A percentile compares a stretch with the other conserved stretches of the same genome.
Evolutionary conservation across 495 filamentous ascomycete species (phyloP).

Genomic region (Rhypophila decipiens): DNA sequence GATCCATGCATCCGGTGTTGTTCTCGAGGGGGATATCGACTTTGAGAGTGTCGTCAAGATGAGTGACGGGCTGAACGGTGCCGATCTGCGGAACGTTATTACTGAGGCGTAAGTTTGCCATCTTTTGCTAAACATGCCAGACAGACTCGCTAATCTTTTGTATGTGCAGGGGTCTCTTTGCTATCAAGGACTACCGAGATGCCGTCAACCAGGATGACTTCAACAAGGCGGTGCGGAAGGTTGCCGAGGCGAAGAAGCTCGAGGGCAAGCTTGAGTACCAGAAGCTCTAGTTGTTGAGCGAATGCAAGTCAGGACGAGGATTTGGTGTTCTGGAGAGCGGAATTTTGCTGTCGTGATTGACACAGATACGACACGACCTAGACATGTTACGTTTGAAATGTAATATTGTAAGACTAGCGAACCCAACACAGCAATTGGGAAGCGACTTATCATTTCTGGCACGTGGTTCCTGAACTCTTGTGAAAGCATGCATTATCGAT

Average conservation of each 20-base stretch:
- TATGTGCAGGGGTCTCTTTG: constrained; percentile 70
- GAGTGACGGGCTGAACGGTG: constrained; percentile 96
- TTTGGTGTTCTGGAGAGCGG: too few species aligned
- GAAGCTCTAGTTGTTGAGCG: constrained; percentile 94
- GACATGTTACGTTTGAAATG: constrained; percentile 7
- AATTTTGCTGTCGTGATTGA: too few species aligned
- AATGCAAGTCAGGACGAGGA: not conserved
- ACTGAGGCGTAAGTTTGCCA: constrained; percentile 81
- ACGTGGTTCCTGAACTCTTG: too few species aligned
- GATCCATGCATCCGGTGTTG: constrained; percentile 85
- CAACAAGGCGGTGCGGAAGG: constrained; percentile 96
- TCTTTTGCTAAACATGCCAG: constrained; percentile 24
- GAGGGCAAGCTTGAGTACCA: constrained; percentile 97
- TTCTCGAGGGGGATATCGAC: constrained; percentile 92
- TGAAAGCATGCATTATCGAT: too few species aligned
- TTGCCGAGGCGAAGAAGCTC: constrained; percentile 95
- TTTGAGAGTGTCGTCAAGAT: constrained; percentile 99
- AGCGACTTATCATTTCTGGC: too few species aligned
- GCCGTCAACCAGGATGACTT: constrained; percentile 97
- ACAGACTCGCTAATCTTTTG: too few species aligned
- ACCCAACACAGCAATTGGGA: too few species aligned
- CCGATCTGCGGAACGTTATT: constrained; percentile 95
- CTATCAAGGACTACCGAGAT: constrained; percentile 96
- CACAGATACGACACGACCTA: not conserved
- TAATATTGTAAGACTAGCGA: constrained; percentile 19